Base-by-base conservation (phyloP, 1,284 basidiomycete species). In the Termitomyces sp. region DNA sequence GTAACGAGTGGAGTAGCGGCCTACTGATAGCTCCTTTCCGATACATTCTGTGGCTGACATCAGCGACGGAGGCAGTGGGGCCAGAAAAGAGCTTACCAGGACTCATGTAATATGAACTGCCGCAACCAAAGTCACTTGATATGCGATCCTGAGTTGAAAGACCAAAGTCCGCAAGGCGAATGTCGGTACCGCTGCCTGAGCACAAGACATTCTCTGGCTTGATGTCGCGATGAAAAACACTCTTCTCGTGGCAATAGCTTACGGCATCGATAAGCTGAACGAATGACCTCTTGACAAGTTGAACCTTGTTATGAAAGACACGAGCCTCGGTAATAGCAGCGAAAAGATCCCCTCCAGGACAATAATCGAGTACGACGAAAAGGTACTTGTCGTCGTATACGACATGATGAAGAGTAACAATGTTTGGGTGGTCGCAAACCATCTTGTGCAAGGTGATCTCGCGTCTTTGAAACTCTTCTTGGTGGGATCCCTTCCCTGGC, bases 131-230 rank as follows among this genome's bases (percentile, higher is more conserved):
- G 60, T 93, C 90, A 24, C 71, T 73, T 58, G 81, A 86, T 45
- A 77, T 66, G 31, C 72, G 72, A 60, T 84, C 80, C 34, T 78
- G 79, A 1, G 90, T 94, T 0, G 91, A 87, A 26, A 93, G 74
- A 5, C 92, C 92, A 67, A 94, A 95, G 69, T 96, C 92, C 21
- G 89, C 84, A 38, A 94, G 74, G 42, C 78, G 77, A 21, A 93
- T 77, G 55, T 73, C 72, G 39, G 71, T 68, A 16, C 89, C 88
- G 44, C 70, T 71, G 19, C 67, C 59, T n/a, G 60, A 78, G 63
- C 84, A 89, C 30, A 96, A 72, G 44, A 95, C 87, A 67, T 95
- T 94, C 65, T 93, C 91, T 0, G 91, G 92, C 66, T 94, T 94
- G 63, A 95, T 77, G 63, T 94, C 91, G 28, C 91, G 86, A 71